Base-by-base conservation (phyloP, 1,284 basidiomycete genomes). In the Malassezia obtusa region DNA sequence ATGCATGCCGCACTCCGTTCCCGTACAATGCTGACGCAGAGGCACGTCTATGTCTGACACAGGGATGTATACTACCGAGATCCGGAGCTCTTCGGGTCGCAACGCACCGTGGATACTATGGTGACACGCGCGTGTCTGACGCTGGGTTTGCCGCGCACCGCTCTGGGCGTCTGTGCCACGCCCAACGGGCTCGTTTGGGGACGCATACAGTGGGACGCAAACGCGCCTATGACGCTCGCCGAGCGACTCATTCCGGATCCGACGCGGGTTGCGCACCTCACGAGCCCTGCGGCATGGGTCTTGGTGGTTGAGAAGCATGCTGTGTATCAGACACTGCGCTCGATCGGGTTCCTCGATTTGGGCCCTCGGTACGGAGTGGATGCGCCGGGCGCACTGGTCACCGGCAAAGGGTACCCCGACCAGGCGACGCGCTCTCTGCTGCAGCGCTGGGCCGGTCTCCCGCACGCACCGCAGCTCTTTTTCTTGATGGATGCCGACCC, bases 271-370 rank as follows among this genome's bases (percentile, higher is more conserved):
- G 12, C 19, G 33, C 19, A 28, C 12, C 47, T 60, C 19, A n/a
- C 24, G 19, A 49, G 38, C 5, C 17, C n/a, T 1, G 59, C 45
- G 2, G 38, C 50, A 6, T 51, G 61, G 22, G 50, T 65, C n/a
- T 37, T 71, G 7, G 44, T 71, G 1, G 67, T 71, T 3, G 68
- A 71, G 52, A 71, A 71, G 32, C 65, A 68, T 30, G 63, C 66
- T 0, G 57, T 59, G 17, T 66, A 65, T 44, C 53, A 62, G 31
- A 56, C 53, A n/a, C 45, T 56, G 11, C 40, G 31, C 6, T 36
- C 53, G 19, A 12, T 22, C 26, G 19, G 30, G 15, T 56, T 56
- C 26, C 40, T 53, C 12, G 32, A 49, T 0, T 36, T 39, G n/a
- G 46, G 36, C n/a, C n/a, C n/a, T 0, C 7, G n/a, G 9, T 22